Conservation (phyloP, 2,329 filamentous ascomycete species). For the Gliomastix tumulicola region DNA sequence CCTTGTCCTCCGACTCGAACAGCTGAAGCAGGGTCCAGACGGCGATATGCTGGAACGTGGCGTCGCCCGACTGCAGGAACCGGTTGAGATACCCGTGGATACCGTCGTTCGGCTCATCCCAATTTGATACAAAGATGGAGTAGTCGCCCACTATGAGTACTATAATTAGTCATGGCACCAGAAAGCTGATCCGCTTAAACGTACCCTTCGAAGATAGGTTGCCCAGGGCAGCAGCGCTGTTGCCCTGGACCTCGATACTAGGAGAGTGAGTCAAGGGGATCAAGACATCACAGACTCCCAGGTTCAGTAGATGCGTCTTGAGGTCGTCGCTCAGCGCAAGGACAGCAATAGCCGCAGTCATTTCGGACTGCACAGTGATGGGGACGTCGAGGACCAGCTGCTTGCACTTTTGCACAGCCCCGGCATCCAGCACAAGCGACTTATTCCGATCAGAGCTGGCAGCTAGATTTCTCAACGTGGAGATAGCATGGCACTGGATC, state of each 20-base stretch:
- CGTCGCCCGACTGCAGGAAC: slow-evolving; percentile 89
- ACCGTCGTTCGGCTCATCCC: slow-evolving; percentile 85
- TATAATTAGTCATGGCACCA: slow-evolving; percentile 7
- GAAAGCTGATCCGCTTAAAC: slow-evolving; percentile 8
- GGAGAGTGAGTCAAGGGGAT: slow-evolving; percentile 92
- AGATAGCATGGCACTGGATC: slow-evolving; percentile 98
- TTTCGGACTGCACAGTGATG: slow-evolving; percentile 92
- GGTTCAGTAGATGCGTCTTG: slow-evolving; percentile 81
- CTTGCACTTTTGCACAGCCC: slow-evolving; percentile 97
- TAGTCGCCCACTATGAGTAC: slow-evolving; percentile 81
- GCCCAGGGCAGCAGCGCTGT: slow-evolving; percentile 90
- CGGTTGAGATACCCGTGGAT: slow-evolving; percentile 92
- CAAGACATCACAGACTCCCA: slow-evolving; percentile 92
- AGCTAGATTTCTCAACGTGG: slow-evolving; percentile 88
- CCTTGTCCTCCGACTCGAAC: slow-evolving; percentile 89
- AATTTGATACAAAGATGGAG: slow-evolving; percentile 90
- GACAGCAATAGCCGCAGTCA: slow-evolving; percentile 98
- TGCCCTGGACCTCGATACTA: slow-evolving; percentile 96
- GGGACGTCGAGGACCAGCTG: slow-evolving; percentile 90
- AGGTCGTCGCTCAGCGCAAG: slow-evolving; percentile 92
- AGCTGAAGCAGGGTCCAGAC: slow-evolving; percentile 97
- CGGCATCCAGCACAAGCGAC: slow-evolving; percentile 91
- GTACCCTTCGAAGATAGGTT: slow-evolving; percentile 95
- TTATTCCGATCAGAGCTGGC: slow-evolving; percentile 98
- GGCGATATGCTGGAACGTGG: slow-evolving; percentile 98